Conservation (phyloP, 192 early-diverging fungal species). For the Glomus cerebriforme region DNA sequence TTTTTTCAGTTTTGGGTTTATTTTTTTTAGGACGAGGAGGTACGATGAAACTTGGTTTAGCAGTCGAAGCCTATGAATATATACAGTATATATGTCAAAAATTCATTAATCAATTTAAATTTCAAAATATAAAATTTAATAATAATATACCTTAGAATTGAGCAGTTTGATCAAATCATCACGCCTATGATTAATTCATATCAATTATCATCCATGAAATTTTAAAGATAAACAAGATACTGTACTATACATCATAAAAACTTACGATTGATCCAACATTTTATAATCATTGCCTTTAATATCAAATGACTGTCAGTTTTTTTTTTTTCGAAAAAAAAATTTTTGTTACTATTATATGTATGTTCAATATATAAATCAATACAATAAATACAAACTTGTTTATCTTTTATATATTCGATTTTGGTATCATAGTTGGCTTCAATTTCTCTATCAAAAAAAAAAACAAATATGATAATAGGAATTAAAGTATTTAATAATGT, state of each 20-base stretch:
- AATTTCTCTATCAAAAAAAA: neutral
- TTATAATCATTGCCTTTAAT: neutral
- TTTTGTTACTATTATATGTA: neutral
- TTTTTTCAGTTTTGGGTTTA: too few relatives aligned
- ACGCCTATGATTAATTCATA: neutral
- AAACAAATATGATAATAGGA: neutral
- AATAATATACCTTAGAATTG: too few relatives aligned
- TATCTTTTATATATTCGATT: neutral
- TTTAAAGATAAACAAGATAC: neutral
- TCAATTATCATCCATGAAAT: neutral
- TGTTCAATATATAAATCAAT: neutral
- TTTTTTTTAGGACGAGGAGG: too few relatives aligned
- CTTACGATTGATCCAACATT: neutral
- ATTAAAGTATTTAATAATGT: neutral
- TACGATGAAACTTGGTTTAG: too few relatives aligned
- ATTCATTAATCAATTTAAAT: too few relatives aligned
- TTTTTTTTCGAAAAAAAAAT: neutral
- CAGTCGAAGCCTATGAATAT: too few relatives aligned
- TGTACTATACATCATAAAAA: too few relatives aligned
- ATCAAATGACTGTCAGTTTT: conserved; percentile 1
- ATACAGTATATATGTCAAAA: too few relatives aligned
- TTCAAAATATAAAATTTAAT: too few relatives aligned
- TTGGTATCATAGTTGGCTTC: neutral
- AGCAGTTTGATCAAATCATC: neutral
- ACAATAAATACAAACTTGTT: conserved; percentile 17